Conservation (phyloP, 768 basidiomycete species). For the Trametes villosa region DNA sequence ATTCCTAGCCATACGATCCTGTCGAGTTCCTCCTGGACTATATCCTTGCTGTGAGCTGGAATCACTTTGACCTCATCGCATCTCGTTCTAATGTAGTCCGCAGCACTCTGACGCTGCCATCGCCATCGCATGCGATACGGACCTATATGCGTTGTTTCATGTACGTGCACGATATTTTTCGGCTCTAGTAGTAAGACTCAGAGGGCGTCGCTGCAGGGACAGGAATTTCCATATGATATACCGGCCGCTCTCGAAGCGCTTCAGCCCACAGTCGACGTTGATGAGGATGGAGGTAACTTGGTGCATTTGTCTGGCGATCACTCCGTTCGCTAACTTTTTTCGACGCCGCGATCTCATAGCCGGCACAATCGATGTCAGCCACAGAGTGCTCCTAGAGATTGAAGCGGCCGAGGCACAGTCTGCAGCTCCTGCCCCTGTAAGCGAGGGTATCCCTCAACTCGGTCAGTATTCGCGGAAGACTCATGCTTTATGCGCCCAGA, state of each 20-base stretch:
- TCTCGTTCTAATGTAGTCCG: not conserved
- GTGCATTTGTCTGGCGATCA: not conserved
- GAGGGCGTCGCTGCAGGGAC: not conserved
- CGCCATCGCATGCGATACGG: slow-evolving; percentile 19
- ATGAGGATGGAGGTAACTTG: slow-evolving; percentile 11
- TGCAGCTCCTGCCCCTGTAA: too few species aligned
- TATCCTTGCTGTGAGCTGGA: slow-evolving; percentile 11
- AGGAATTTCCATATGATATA: slow-evolving; percentile 10
- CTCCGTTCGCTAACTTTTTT: too few species aligned
- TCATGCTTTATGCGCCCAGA: too few species aligned
- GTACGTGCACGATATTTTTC: not conserved
- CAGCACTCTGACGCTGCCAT: slow-evolving; percentile 19
- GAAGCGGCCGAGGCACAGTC: too few species aligned
- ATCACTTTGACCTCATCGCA: not conserved
- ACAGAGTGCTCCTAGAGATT: too few species aligned
- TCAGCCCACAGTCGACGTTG: slow-evolving; percentile 18
- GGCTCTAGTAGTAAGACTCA: not conserved
- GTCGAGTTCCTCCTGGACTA: slow-evolving; percentile 21
- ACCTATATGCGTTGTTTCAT: slow-evolving; percentile 12
- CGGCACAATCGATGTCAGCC: slow-evolving; percentile 4
- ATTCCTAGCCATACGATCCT: slow-evolving; percentile 12
- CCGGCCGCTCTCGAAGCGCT: not conserved
- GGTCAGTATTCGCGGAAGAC: too few species aligned
- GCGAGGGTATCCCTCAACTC: too few species aligned
- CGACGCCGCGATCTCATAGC: not conserved